Evolutionary conservation across 306 rosid species (phyloP), one percentile per base, ranked within the genome.

Genomic region (Cucumis hystrix): DNA sequence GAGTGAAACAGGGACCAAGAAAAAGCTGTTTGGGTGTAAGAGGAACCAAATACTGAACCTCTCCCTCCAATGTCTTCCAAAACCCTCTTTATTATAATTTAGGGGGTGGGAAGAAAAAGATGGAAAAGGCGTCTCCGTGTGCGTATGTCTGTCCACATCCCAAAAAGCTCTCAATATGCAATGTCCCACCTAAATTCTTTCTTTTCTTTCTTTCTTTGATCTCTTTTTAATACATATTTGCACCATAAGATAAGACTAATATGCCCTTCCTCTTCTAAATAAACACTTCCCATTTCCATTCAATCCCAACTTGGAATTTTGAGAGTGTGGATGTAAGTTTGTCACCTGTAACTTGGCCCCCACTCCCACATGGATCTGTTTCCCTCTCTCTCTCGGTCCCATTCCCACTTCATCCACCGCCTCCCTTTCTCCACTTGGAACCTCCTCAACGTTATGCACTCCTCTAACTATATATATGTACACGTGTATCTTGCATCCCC

Each of bases 331-430:
- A 47, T 23, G 56, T 43, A 56, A 77, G 74, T 73, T 57, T 40
- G 78, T 85, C 91, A 87, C 93, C 82, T 88, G 89, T 62, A 43
- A 18, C 65, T 81, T 82, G 86, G 83, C 82, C 28, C 51, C 72
- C 79, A 78, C 41, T 16, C 15, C 81, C 93, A 89, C 92, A 83
- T 87, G 91, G 91, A 59, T 13, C 41, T 86, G 91, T 83, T 77
- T 30, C 66, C 43, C 21, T 62, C 21, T 13, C 45, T 20, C 25
- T 23, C 30, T 28, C 30, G 30, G 10, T 41, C 43, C 9, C 76
- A 1, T 35, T 23, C 55, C 80, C 76, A 1, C 45, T n/a, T 23
- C 56, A 9, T 12, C 13, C 18, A 54, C 82, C 79, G 70, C 39
- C 1, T 49, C 55, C 37, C 5, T 33, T 33, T 3, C 33, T 30